Percentiles rank a stretch among this genome's conserved stretches.
Conservation (phyloP, 495 filamentous ascomycete genomes). For the Echria macrotheca region DNA sequence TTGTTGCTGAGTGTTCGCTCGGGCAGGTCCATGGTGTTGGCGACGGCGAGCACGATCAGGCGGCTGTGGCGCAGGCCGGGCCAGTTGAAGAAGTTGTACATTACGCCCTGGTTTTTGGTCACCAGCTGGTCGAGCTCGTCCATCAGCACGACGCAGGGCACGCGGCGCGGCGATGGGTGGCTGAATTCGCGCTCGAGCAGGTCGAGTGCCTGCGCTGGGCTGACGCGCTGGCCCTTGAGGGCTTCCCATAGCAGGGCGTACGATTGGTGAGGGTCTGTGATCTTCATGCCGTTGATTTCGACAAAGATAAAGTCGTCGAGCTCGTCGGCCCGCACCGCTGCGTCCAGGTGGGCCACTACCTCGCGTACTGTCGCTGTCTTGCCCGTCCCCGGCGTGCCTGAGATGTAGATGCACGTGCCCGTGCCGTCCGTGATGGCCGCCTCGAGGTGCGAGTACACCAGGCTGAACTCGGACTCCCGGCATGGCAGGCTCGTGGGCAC, state of each 20-base stretch:
- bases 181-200: conserved; percentile 89
- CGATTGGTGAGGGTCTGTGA: conserved; percentile 94
- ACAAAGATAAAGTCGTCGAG: conserved; percentile 99
- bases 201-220: conserved; percentile 83
- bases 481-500: conserved; percentile 87
- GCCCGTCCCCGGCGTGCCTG: conserved; percentile 97
- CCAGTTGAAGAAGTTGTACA: conserved; percentile 99
- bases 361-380: conserved; percentile 98
- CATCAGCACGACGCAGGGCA: conserved; percentile 97
- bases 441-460: conserved; percentile 89
- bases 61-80: conserved; percentile 85
- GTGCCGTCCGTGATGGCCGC: conserved; percentile 90
- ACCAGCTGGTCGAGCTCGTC: conserved; percentile 98
- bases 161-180: conserved; percentile 78
- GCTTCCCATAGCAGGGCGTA: conserved; percentile 97
- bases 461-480: conserved; percentile 83
- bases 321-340: conserved; percentile 79
- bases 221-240: conserved; percentile 85
- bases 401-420: conserved; percentile 97
- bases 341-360: conserved; percentile 83
- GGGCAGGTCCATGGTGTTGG: conserved; percentile 98
- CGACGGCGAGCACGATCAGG: conserved; percentile 92
- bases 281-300: conserved; percentile 99
- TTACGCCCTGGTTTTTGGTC: conserved; percentile 94
- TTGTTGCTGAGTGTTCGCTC: conserved; percentile 97